Conservation (phyloP, 2,329 filamentous ascomycete genomes). For the Oidium heveae region DNA sequence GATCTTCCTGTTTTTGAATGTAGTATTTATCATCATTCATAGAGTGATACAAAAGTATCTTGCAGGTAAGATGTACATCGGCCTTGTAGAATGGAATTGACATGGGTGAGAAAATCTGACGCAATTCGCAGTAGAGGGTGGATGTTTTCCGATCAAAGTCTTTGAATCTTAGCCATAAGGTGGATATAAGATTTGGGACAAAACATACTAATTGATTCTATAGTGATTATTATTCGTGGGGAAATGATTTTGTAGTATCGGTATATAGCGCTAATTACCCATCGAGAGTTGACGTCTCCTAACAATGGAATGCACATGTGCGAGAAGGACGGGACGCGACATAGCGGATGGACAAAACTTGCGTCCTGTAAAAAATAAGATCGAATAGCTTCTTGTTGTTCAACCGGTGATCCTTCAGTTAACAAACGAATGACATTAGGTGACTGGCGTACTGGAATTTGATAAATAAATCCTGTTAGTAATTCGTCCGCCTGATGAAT, state of each 20-base stretch:
- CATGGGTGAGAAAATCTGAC: conserved; percentile 55
- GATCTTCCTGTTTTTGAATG: conserved; percentile 52
- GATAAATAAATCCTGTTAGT: neutral
- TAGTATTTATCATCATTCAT: conserved; percentile 28
- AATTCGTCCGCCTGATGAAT: neutral
- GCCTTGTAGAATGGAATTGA: conserved; percentile 50
- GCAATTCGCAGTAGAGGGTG: conserved; percentile 48
- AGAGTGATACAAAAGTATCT: conserved; percentile 32
- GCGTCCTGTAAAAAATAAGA: conserved; percentile 50
- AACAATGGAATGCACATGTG: conserved; percentile 18
- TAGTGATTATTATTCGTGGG: conserved; percentile 39
- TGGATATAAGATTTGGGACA: neutral
- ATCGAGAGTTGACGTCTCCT: conserved; percentile 31
- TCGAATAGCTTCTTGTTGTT: conserved; percentile 40
- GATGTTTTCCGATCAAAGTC: conserved; percentile 41
- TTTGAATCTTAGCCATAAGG: conserved; percentile 12
- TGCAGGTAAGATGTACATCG: conserved; percentile 39
- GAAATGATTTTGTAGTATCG: conserved; percentile 68
- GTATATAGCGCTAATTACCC: conserved; percentile 43
- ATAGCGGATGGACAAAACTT: conserved; percentile 56
- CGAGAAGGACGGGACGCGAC: conserved; percentile 33
- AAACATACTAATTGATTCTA: conserved; percentile 29
- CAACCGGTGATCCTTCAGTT: conserved; percentile 36
- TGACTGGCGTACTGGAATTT: conserved; percentile 29
- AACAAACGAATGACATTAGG: conserved; percentile 38